phyloP scores from a whole-genome alignment of 1,284 basidiomycete genomes.

The Ceratobasidium sp. region DNA sequence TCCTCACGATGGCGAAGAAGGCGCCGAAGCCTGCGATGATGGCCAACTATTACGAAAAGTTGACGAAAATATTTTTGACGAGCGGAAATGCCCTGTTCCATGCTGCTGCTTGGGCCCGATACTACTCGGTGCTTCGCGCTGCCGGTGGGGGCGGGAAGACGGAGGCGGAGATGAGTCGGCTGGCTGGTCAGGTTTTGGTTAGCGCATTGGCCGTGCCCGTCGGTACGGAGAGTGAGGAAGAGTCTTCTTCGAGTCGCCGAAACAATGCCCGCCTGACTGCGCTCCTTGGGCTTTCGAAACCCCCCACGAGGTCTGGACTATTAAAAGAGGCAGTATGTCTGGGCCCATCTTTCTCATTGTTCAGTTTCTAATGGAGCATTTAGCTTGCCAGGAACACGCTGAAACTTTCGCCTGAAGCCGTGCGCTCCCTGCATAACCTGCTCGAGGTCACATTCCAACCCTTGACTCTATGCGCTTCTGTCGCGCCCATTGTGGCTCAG shows the following conservation, averaged over 20 bases:
- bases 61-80: constrained; percentile 95
- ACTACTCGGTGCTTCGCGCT: constrained; percentile 76
- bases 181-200: constrained; percentile 94
- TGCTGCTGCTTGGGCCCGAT: constrained; percentile 95
- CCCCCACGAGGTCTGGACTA: constrained; percentile 89
- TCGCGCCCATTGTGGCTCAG: constrained; percentile 83
- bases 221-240: constrained; percentile 72
- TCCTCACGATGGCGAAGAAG: constrained; percentile 94
- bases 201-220: constrained; percentile 96
- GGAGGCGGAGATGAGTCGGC: constrained; percentile 82
- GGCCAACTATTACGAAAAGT: constrained; percentile 99
- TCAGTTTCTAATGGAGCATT: constrained; percentile 43
- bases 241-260: constrained; percentile 77
- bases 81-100: constrained; percentile 96
- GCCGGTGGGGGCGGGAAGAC: constrained; percentile 73
- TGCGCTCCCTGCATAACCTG: constrained; percentile 89
- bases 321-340: constrained; percentile 85
- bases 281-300: constrained; percentile 86
- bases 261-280: constrained; percentile 85
- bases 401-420: constrained; percentile 80
- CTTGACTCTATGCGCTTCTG: constrained; percentile 85
- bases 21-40: constrained; percentile 94
- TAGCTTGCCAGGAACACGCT: constrained; percentile 88
- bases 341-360: not conserved
- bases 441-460: constrained; percentile 98